phyloP scores from a whole-genome alignment of 1,284 basidiomycete species.

The Moesziomyces globuligerus region DNA sequence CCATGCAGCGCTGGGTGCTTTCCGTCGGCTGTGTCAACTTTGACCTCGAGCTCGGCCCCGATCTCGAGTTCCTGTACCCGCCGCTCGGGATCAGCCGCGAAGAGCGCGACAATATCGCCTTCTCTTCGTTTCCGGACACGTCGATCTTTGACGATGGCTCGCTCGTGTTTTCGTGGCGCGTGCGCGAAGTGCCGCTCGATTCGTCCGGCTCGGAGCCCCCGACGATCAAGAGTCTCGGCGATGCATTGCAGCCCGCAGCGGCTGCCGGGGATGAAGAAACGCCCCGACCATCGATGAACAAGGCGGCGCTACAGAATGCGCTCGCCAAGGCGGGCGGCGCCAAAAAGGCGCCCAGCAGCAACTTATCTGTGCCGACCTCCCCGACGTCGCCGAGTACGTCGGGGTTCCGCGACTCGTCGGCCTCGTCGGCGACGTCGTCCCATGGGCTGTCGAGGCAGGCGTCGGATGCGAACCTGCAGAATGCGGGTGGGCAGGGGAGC shows the following conservation, averaged over 20 bases:
- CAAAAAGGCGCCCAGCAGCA: conserved; percentile 7
- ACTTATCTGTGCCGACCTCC: conserved; percentile 22
- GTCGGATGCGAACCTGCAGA: conserved; percentile 35
- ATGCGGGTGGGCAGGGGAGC: background rate
- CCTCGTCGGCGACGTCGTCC: conserved; percentile 17
- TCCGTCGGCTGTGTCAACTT: conserved; percentile 65
- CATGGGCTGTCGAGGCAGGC: conserved; percentile 26
- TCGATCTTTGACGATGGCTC: conserved; percentile 64
- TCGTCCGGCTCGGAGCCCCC: conserved; percentile 46
- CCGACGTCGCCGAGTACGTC: conserved; percentile 13
- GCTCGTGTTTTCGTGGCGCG: conserved; percentile 62
- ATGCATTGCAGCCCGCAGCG: conserved; percentile 14
- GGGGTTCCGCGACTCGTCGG: conserved; percentile 31
- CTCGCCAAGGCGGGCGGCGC: conserved; percentile 15
- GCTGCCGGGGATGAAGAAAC: conserved; percentile 29
- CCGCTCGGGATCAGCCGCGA: conserved; percentile 74
- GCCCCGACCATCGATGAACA: conserved; percentile 47
- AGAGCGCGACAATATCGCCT: conserved; percentile 87
- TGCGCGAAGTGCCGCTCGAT: conserved; percentile 61
- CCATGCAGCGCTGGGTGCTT: conserved; percentile 65
- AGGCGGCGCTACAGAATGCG: conserved; percentile 30
- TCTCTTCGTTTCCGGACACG: conserved; percentile 93
- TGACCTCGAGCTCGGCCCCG: conserved; percentile 75
- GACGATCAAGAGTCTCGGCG: conserved; percentile 44
- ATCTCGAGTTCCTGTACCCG: conserved; percentile 79